Evolutionary conservation across 1,284 basidiomycete genomes (phyloP).

Genomic region (Puccinia novopanici): DNA sequence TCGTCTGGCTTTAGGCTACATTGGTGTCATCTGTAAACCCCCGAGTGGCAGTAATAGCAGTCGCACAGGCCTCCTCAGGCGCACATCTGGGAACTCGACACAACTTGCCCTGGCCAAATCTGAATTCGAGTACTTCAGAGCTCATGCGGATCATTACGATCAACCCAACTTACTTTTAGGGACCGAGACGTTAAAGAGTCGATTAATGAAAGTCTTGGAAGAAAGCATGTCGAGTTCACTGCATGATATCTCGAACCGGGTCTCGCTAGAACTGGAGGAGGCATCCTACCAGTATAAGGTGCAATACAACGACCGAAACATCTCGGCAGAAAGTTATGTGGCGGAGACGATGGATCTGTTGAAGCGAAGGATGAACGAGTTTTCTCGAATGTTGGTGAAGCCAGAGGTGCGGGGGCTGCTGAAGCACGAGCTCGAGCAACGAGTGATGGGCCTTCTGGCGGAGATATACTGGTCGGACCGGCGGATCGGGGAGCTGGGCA

Average conservation of each 20-base stretch:
- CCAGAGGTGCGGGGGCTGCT: constrained; percentile 83
- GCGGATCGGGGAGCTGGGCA: constrained; percentile 73
- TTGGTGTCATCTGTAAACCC: constrained; percentile 91
- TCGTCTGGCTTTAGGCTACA: constrained; percentile 94
- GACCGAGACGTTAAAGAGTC: constrained; percentile 80
- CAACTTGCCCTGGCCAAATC: constrained; percentile 60
- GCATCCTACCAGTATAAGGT: constrained; percentile 99
- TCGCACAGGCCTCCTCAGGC: constrained; percentile 22
- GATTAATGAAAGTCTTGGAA: constrained; percentile 94
- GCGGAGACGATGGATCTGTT: constrained; percentile 93
- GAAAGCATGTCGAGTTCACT: constrained; percentile 94
- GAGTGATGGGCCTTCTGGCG: constrained; percentile 93
- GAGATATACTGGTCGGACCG: constrained; percentile 96
- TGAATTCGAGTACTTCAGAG: constrained; percentile 79
- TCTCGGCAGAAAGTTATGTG: constrained; percentile 93
- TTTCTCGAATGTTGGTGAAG: constrained; percentile 80
- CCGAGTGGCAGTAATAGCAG: constrained; percentile 57
- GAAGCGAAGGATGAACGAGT: constrained; percentile 86
- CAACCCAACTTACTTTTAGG: constrained; percentile 75
- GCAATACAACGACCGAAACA: constrained; percentile 94
- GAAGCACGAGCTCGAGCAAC: constrained; percentile 89
- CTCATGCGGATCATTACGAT: constrained; percentile 71
- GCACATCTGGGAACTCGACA: constrained; percentile 11
- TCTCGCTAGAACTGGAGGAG: constrained; percentile 94
- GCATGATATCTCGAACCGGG: constrained; percentile 92